phyloP scores from a whole-genome alignment of 1,284 basidiomycete species.

The Apiotrichum siamense region DNA sequence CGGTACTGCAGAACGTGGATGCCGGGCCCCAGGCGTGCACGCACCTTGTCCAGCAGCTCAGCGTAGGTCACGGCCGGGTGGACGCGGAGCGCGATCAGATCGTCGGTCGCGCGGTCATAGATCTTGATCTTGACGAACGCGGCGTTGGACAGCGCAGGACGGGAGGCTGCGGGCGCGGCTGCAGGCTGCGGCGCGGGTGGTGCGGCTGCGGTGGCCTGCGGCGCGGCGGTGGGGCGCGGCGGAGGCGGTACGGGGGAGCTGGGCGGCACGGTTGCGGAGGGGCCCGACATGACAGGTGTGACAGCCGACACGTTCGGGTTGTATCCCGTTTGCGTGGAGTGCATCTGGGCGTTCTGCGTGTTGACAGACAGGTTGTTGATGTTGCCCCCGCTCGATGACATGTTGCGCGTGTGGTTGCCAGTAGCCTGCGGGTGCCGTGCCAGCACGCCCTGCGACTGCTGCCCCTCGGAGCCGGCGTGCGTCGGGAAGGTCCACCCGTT shows the following conservation, averaged over 20 bases:
- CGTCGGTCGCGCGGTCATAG: slow-evolving; percentile 82
- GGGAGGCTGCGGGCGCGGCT: not conserved
- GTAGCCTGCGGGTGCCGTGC: not conserved
- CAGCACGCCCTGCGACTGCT: not conserved
- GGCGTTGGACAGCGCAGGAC: slow-evolving; percentile 1
- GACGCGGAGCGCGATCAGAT: slow-evolving; percentile 94
- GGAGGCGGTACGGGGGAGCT: not conserved
- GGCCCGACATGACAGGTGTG: slow-evolving; percentile 1
- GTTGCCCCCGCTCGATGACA: not conserved
- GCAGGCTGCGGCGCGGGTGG: not conserved
- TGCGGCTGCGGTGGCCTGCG: not conserved
- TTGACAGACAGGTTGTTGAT: not conserved
- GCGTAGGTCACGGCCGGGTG: slow-evolving; percentile 81
- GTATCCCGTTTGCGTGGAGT: not conserved
- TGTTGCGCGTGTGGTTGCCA: slow-evolving; percentile 1
- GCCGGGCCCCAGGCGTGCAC: slow-evolving; percentile 72
- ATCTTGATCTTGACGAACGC: slow-evolving; percentile 98
- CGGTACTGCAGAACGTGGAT: slow-evolving; percentile 67
- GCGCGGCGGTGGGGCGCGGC: not conserved
- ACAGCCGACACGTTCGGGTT: not conserved
- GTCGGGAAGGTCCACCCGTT: slow-evolving; percentile 1
- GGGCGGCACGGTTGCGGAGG: slow-evolving; percentile 5
- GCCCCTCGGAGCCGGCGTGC: not conserved
- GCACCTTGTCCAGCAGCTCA: slow-evolving; percentile 86
- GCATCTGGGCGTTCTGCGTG: not conserved